Conservation (phyloP, 202 grass and related monocot genomes). For the Brachypodium distachyon region DNA sequence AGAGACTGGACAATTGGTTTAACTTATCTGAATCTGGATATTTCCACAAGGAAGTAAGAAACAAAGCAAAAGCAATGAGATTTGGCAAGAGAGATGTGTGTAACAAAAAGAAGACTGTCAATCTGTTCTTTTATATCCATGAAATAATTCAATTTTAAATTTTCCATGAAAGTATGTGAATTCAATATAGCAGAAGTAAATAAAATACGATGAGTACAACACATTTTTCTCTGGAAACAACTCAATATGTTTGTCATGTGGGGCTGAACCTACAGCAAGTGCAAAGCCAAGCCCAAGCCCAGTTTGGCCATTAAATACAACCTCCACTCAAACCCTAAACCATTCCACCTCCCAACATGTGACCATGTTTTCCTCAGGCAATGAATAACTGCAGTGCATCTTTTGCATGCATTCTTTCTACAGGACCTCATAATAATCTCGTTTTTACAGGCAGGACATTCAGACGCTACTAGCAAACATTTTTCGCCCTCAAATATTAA, state of each 20-base stretch:
- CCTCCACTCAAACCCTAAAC: too few species aligned
- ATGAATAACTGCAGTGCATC: slow-evolving; percentile 2
- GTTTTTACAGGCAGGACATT: slow-evolving; percentile 33
- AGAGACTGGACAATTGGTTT: not conserved
- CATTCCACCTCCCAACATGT: too few species aligned
- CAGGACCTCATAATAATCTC: not conserved
- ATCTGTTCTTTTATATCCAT: too few species aligned
- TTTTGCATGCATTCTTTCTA: not conserved
- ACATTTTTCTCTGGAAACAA: not conserved
- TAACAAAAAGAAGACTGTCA: too few species aligned
- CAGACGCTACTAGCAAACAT: slow-evolving; percentile 4
- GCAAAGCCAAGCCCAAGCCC: too few species aligned
- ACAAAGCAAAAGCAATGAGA: not conserved
- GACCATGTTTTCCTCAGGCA: not conserved
- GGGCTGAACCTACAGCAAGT: too few species aligned
- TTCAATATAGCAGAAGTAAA: not conserved
- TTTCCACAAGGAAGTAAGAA: slow-evolving; percentile 4
- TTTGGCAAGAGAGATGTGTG: not conserved
- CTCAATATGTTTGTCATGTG: too few species aligned
- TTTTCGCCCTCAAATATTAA: slow-evolving; percentile 77
- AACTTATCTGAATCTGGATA: not conserved
- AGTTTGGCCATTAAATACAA: too few species aligned
- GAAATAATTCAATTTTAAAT: not conserved
- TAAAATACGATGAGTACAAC: not conserved
- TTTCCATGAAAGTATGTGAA: not conserved